A percentile compares a stretch with the other conserved stretches of the same genome.
These are phyloP conservation scores for Vitis vinifera DNA, from an alignment of 164 flowering plant species.

Conservation along the genomic window DNA sequence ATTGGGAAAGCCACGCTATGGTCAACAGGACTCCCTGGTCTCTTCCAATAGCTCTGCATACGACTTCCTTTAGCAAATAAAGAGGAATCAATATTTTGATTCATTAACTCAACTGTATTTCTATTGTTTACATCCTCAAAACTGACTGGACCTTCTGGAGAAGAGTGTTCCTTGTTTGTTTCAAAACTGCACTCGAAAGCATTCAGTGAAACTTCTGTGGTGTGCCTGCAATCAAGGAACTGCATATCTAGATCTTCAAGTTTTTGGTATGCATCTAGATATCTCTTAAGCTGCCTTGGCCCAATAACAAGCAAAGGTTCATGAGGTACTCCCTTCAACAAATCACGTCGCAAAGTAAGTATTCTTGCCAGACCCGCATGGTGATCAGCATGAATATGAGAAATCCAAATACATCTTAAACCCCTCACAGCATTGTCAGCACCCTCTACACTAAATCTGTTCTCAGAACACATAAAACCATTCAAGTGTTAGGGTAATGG, in stretches of 20 bases:
- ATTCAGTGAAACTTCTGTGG: slow-evolving; percentile 55
- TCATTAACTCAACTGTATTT: slow-evolving; percentile 2
- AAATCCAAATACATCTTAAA: slow-evolving; percentile 82
- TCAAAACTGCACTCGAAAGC: slow-evolving; percentile 29
- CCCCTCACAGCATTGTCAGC: slow-evolving; percentile 77
- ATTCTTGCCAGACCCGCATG: slow-evolving; percentile 93
- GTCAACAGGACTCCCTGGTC: slow-evolving; percentile 49
- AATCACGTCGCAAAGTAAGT: slow-evolving; percentile 74
- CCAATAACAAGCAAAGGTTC: slow-evolving; percentile 87
- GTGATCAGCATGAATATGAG: slow-evolving; percentile 99
- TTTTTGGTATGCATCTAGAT: slow-evolving; percentile 81
- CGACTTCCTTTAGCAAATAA: slow-evolving; percentile 58
- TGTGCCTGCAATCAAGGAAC: slow-evolving; percentile 80
- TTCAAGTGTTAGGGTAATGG: not conserved
- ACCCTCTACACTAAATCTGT: slow-evolving; percentile 81
- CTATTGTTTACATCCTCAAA: slow-evolving; percentile 8
- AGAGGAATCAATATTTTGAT: slow-evolving; percentile 29
- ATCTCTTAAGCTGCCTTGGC: slow-evolving; percentile 76
- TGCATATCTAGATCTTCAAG: slow-evolving; percentile 92
- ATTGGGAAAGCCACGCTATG: slow-evolving; percentile 23
- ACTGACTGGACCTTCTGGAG: slow-evolving; percentile 21
- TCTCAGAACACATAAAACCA: slow-evolving; percentile 4
- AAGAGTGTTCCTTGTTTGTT: slow-evolving; percentile 11
- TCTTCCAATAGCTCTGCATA: slow-evolving; percentile 75
- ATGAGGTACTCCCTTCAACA: slow-evolving; percentile 62